These are phyloP conservation scores for Cupressus sempervirens DNA, from an alignment of 75 land plant species.

Conservation along the genomic window DNA sequence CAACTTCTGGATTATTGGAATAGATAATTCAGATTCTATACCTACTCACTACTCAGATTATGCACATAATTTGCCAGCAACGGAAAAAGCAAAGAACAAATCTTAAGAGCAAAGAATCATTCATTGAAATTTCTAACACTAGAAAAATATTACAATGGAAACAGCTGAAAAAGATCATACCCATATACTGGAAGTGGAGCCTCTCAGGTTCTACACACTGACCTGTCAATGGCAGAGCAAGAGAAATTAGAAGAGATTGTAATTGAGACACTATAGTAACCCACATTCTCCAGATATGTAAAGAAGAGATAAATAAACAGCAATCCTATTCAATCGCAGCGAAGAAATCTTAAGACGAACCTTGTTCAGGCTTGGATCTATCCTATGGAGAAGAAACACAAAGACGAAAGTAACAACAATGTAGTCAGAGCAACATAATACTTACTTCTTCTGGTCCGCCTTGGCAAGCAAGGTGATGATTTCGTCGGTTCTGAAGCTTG, in stretches of 20 bases:
- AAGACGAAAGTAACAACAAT: background rate
- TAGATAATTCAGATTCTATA: background rate
- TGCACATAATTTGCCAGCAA: background rate
- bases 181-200: conserved; percentile 4
- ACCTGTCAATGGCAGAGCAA: background rate
- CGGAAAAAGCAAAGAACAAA: background rate
- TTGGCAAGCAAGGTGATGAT: background rate
- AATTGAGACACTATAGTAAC: too few species aligned
- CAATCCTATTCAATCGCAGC: background rate
- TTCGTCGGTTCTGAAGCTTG: background rate
- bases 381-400: background rate
- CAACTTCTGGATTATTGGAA: background rate
- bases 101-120: background rate
- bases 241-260: background rate
- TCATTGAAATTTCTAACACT: background rate
- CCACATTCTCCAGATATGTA: background rate
- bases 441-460: conserved; percentile 7
- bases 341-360: background rate
- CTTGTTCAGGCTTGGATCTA: background rate
- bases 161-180: conserved; percentile 2
- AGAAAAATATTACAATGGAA: background rate
- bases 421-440: background rate
- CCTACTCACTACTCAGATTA: background rate
- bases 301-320: background rate
- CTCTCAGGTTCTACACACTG: background rate